Evolutionary conservation across 139 green algal species (phyloP), one percentile per base, ranked within the genome.

Genomic region (Deuterostichococcus epilithicus): DNA sequence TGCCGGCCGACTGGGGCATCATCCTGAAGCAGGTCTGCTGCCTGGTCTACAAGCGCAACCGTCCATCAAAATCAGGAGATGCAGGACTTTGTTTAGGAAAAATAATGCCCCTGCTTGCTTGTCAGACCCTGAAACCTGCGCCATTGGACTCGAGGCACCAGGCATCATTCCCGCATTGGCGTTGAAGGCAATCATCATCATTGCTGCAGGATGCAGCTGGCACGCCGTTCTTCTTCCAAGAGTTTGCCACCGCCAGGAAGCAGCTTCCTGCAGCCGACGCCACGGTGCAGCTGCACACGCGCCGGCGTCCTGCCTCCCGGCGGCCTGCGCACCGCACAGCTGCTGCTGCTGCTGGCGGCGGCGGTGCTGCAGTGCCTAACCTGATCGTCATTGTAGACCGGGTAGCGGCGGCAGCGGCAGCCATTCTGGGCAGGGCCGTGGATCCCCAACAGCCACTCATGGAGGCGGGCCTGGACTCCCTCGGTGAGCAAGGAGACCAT

Each of bases 401-500:
- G 10, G 52, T 63, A 63, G 18, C 30, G 68, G 34, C 68, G 32
- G 68, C 68, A 52, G 52, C 52, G 10, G 3, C 10, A 28, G 18
- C 52, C 23, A 35, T 82, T 2, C 22, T 82, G 44, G 68, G 81
- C 38, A 6, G 45, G 6, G 26, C 66, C 33, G 63, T 82, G 10
- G 47, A 22, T 8, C 8, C 60, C 5, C 74, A 65, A 1, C 76
- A 82, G 26, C 86, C 86, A 18, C 77, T 91, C 1, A 88, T 90
- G 84, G 81, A 78, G n/a, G 79, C 81, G 22, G 86, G 86, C 26
- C 76, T 90, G 34, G 83, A 90, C 47, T 90, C 86, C 36, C 76
- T 84, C 26, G 81, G 82, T 77, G 52, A 23, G 52, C 13, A 63
- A 1, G 18, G 42, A 52, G n/a, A n/a, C n/a, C n/a, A n/a, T n/a